A percentile compares a stretch with the other conserved stretches of the same genome.
These are phyloP conservation scores for Candida quercuum DNA, from an alignment of 805 yeast genomes.

Conservation along the genomic window DNA sequence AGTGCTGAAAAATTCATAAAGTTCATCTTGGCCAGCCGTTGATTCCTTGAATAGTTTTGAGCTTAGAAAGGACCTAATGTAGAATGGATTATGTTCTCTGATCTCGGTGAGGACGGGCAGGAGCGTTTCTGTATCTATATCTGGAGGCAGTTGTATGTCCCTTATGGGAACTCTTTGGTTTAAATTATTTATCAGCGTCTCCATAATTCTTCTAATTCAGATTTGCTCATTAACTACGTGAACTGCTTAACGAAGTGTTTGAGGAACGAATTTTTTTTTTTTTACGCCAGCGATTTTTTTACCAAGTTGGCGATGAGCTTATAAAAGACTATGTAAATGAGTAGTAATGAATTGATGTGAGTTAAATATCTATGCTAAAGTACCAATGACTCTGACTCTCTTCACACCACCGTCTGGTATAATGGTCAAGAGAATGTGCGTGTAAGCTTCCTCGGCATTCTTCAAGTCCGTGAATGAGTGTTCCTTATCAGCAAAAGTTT, in stretches of 20 bases:
- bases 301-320: too few relatives aligned
- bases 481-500: conserved; percentile 81
- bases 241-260: too few relatives aligned
- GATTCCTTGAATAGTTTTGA: conserved; percentile 33
- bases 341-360: too few relatives aligned
- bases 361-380: conserved; percentile 10
- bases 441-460: conserved; percentile 31
- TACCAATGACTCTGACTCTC: conserved; percentile 79
- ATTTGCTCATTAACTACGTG: too few relatives aligned
- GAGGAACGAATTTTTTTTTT: too few relatives aligned
- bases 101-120: conserved; percentile 17
- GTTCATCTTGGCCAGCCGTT: conserved; percentile 35
- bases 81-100: conserved; percentile 41
- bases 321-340: too few relatives aligned
- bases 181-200: conserved; percentile 11
- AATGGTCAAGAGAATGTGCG: conserved; percentile 76
- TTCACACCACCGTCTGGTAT: conserved; percentile 98
- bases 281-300: too few relatives aligned
- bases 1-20: conserved; percentile 26
- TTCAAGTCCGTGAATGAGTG: conserved; percentile 43
- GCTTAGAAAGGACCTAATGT: conserved; percentile 39
- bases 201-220: too few relatives aligned
- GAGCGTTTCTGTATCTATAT: conserved; percentile 14
- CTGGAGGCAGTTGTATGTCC: conserved; percentile 8
- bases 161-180: conserved; percentile 19